Base-by-base conservation (phyloP, 306 rosid genomes). In the Erythrophleum fordii region DNA sequence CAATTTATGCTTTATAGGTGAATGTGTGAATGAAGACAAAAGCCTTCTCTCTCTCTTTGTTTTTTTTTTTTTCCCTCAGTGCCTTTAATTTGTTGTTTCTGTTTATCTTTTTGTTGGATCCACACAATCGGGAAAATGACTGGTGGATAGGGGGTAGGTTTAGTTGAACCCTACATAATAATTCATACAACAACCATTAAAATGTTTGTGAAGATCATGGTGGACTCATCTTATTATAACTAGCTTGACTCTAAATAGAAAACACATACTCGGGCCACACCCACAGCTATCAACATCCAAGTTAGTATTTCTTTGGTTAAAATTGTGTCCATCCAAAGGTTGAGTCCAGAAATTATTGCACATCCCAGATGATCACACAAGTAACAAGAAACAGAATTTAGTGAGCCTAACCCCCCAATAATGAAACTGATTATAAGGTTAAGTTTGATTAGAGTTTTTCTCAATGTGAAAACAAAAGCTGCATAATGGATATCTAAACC, bases 91-190 rank as follows among this genome's bases (percentile, higher is more conserved):
- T 75, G 75, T 84, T 74, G 59, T 76, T 76, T 72, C 42, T 75
- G 72, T 72, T 73, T 28, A 75, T 52, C 61, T 80, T 20, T 82
- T 76, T 23, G 86, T 84, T 85, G 87, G 87, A 89, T 86, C 93
- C 92, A 78, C 88, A 79, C 85, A 76, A 37, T 80, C 62, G 73
- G 81, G 90, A 82, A 83, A 81, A 77, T 78, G 83, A 81, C 72
- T 71, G 60, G 77, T 76, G 71, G 73, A 74, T 80, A 34, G 84
- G 71, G 72, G 48, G 70, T 70, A 74, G 68, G 75, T 46, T 80
- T 35, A 76, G 89, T 85, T 88, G 90, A 83, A 88, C 82, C 87
- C 76, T 77, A 77, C 90, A 79, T 74, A 80, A 85, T 72, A 83
- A 79, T 73, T 84, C 89, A 59, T 73, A 80, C 80, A 80, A 81